Conservation (phyloP, 345 rosid genomes). For the Corymbia maculata region DNA sequence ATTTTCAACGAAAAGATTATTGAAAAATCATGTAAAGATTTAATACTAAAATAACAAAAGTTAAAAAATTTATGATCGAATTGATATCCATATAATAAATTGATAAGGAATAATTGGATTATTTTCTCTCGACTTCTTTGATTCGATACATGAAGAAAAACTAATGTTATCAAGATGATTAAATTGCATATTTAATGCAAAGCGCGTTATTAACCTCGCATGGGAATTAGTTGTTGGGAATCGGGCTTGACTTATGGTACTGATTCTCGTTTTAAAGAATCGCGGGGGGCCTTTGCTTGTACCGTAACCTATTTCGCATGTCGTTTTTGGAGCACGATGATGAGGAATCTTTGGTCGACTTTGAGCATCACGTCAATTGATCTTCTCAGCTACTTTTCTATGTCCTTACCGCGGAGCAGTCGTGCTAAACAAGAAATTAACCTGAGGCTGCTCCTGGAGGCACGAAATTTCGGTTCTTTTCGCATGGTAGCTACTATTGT, state of each 20-base stretch:
- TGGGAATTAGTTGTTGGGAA: not conserved
- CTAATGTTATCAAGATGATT: not conserved
- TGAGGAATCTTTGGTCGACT: not conserved
- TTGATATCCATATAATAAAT: rapidly evolving
- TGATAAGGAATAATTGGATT: rapidly evolving
- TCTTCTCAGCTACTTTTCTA: not conserved
- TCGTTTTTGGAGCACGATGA: not conserved
- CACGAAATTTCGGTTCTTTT: not conserved
- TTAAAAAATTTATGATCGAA: rapidly evolving
- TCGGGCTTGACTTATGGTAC: not conserved
- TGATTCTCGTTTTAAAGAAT: not conserved
- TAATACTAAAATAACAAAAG: rapidly evolving
- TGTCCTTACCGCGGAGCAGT: not conserved
- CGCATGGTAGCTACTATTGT: not conserved
- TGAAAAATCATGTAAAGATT: rapidly evolving
- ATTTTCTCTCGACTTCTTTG: not conserved
- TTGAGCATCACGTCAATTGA: not conserved
- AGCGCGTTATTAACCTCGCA: not conserved
- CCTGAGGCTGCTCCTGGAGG: not conserved
- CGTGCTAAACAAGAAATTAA: not conserved
- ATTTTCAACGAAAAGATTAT: no score
- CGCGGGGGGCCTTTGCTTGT: not conserved
- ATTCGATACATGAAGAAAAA: not conserved
- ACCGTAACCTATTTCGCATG: not conserved
- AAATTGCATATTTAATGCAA: not conserved